Evolutionary conservation across 768 basidiomycete genomes (phyloP), one percentile per base, ranked within the genome.

Genomic region (Kwoniella sp.): DNA sequence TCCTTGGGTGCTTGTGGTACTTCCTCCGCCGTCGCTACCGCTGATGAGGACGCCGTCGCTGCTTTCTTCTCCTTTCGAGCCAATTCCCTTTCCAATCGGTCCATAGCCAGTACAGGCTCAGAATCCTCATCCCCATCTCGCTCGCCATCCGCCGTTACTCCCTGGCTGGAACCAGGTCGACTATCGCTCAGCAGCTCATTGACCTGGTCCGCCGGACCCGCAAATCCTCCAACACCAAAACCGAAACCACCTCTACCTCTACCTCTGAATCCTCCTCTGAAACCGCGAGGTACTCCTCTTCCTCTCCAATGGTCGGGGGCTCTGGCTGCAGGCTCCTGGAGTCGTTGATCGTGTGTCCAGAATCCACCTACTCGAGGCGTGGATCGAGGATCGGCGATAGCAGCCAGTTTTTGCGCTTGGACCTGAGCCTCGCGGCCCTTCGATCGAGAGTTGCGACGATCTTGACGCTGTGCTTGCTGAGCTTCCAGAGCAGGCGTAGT

Each of bases 331-430:
- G 40, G 40, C 17, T 44, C 40, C 17, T 44, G 40, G 66, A 74
- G 69, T n/a, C 77, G 88, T 77, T 95, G 92, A 78, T 96, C 93
- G 76, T 96, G 93, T 4, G 90, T 88, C 92, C 91, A 96, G 76
- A 96, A 96, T 66, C 88, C 88, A 58, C 93, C 93, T 24, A 94
- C 89, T 25, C 87, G 89, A 24, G 93, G 93, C 27, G 91, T 89
- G 77, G 88, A 92, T 1, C 91, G 90, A 1, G 93, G 92, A 77
- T 96, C 93, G 12, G 81, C 83, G 61, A 91, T 88, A 25, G 49
- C 51, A 9, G 51, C 48, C 15, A 29, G 12, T 40, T 50, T 36
- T 19, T 54, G 52, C n/a, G 29, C 33, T 21, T 21, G 52, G 9
- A 21, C 8, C n/a, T 21, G 19, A 30, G 52, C 21, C 10, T 36